These are phyloP conservation scores for Thelephora terrestris DNA, from an alignment of 1,284 basidiomycete species.

Conservation along the genomic window DNA sequence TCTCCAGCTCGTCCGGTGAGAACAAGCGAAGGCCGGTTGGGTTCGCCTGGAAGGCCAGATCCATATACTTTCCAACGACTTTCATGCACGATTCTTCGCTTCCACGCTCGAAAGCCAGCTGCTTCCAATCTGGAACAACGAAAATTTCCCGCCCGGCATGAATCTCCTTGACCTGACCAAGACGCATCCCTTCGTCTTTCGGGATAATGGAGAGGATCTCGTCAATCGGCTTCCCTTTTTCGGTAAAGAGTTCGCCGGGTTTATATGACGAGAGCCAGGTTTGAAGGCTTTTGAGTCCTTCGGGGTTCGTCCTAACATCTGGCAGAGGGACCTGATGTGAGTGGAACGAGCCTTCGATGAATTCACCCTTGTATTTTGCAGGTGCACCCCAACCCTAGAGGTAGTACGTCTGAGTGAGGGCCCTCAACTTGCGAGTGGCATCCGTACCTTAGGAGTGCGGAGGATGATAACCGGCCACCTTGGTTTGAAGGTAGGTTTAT, in stretches of 20 bases:
- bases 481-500: slow-evolving; percentile 71
- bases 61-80: slow-evolving; percentile 50
- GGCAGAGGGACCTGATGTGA: slow-evolving; percentile 80
- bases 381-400: slow-evolving; percentile 38
- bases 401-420: no score
- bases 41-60: slow-evolving; percentile 55
- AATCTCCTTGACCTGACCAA: slow-evolving; percentile 59
- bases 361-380: slow-evolving; percentile 50
- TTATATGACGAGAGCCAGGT: slow-evolving; percentile 64
- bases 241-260: slow-evolving; percentile 51
- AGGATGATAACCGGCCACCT: slow-evolving; percentile 82
- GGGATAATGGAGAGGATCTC: slow-evolving; percentile 51
- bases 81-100: slow-evolving; percentile 71
- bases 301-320: slow-evolving; percentile 47
- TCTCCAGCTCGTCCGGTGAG: slow-evolving; percentile 83
- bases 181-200: slow-evolving; percentile 33
- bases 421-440: no score
- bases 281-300: slow-evolving; percentile 55
- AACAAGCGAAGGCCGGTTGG: slow-evolving; percentile 75
- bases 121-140: slow-evolving; percentile 56
- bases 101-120: slow-evolving; percentile 42
- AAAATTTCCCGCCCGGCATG: slow-evolving; percentile 57
- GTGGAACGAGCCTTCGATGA: slow-evolving; percentile 69
- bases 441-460: slow-evolving; percentile 61
- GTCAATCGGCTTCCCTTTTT: slow-evolving; percentile 37